These are phyloP conservation scores for Fusarium brevicatenulatum DNA, from an alignment of 2,329 filamentous ascomycete genomes.

Conservation along the genomic window DNA sequence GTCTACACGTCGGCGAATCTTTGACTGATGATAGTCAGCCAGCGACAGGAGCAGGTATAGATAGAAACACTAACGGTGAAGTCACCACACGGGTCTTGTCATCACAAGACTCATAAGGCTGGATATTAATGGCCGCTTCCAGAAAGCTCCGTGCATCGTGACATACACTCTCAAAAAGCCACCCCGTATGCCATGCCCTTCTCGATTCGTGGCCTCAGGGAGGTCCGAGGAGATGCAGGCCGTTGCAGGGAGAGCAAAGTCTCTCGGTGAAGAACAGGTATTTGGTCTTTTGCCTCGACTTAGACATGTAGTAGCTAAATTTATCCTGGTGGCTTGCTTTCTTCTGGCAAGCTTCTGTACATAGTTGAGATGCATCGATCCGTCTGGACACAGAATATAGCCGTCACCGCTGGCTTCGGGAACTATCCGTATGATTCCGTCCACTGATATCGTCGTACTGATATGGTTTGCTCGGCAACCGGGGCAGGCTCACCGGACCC, in stretches of 20 bases:
- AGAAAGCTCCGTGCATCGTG: not conserved
- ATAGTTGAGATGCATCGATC: slow-evolving; percentile 10
- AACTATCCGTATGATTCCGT: not conserved
- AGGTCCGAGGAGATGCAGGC: not conserved
- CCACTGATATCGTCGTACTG: not conserved
- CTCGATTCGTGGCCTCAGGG: slow-evolving; percentile 6
- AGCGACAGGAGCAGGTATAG: not conserved
- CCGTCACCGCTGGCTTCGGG: slow-evolving; percentile 6
- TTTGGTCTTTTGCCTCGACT: not conserved
- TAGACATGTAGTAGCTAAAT: slow-evolving; percentile 10
- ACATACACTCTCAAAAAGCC: not conserved
- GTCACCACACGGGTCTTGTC: not conserved
- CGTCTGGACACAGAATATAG: slow-evolving; percentile 2
- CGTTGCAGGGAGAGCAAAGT: slow-evolving; percentile 4
- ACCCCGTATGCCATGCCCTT: not conserved
- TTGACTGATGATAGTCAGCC: not conserved
- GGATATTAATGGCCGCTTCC: not conserved
- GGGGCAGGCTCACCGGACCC: slow-evolving; percentile 13
- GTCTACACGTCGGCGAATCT: not conserved
- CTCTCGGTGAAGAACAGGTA: not conserved
- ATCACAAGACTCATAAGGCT: slow-evolving; percentile 16
- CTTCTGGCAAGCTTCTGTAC: slow-evolving; percentile 3
- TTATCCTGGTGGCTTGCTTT: slow-evolving; percentile 22
- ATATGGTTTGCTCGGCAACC: not conserved
- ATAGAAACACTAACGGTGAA: not conserved